Base-by-base conservation (phyloP, 2,329 filamentous ascomycete genomes). In the Ilyonectria robusta region DNA sequence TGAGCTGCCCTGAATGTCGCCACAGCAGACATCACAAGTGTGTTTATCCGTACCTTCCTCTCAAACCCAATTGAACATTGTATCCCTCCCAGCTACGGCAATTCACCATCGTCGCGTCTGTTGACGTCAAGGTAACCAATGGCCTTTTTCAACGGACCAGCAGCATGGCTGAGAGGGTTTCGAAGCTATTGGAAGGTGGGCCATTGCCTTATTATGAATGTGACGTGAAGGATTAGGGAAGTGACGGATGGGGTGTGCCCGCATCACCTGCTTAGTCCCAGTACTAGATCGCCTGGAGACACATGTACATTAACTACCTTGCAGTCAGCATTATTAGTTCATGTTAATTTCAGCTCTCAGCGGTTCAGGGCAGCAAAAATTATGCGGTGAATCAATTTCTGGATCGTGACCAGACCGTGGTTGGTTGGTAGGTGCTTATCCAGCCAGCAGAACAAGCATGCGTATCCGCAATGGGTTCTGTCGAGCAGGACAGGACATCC, bases 401-500 rank as follows among this genome's bases (percentile, higher is more conserved):
- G 48, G 31, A 53, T 59, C 37, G 31, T 59, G 48, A 31, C 50
- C 42, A 13, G 48, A 31, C 42, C 48, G 55, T 31, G 40, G 48
- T 59, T 64, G 61, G 37, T 40, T 21, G 40, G 50, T n/a, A 54
- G 35, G 55, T 65, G 56, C 56, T 59, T 46, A 60, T 40, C 62
- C 33, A 55, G 50, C 50, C 62, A 50, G 50, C 56, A 59, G 62
- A 65, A 65, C 50, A 65, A 65, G 62, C 56, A 60, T 56, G 57
- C 17, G 62, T 65, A 44, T 53, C 56, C 56, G 33, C 62, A 60
- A 60, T 56, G 33, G 62, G 44, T 33, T 65, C 42, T 65, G 33
- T 65, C 26, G 31, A 60, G 48, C 57, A 60, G 50, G 62, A 60
- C 62, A 65, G 56, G 62, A 56, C 31, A 65, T 60, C 62, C 62